Percentiles rank a stretch among this genome's conserved stretches.
These are phyloP conservation scores for Penicillium sp. DNA, from an alignment of 2,329 filamentous ascomycete species.

Conservation along the genomic window DNA sequence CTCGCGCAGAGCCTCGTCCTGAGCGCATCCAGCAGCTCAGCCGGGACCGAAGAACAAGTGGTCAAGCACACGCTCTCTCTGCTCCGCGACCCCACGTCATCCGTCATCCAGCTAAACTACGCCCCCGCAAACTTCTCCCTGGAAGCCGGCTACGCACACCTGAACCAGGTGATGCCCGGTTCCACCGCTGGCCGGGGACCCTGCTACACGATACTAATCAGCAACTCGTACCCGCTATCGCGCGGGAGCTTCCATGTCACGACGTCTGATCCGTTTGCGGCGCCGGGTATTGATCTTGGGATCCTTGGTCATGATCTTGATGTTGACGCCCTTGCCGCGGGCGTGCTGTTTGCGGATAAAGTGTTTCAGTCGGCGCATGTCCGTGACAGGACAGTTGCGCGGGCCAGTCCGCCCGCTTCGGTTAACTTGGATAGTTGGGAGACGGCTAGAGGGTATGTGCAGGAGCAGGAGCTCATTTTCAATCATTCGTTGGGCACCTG, in stretches of 20 bases:
- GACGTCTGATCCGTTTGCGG: constrained; percentile 14
- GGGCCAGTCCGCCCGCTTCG: constrained; percentile 9
- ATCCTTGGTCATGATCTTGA: constrained; percentile 21
- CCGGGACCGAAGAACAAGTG: background rate
- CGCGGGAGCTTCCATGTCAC: constrained; percentile 25
- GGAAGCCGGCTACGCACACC: background rate
- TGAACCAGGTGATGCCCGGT: background rate
- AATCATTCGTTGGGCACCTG: constrained; percentile 29
- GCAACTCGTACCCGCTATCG: constrained; percentile 21
- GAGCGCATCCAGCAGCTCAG: background rate
- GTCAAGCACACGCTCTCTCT: background rate
- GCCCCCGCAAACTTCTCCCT: background rate
- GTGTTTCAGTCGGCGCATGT: constrained; percentile 4
- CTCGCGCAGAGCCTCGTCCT: constrained; percentile 1
- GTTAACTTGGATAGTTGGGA: constrained; percentile 9
- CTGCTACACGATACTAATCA: constrained; percentile 20
- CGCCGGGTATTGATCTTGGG: constrained; percentile 19
- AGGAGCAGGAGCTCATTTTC: constrained; percentile 11
- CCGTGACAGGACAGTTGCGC: constrained; percentile 8
- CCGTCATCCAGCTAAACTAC: constrained; percentile 7
- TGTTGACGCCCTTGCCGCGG: constrained; percentile 21
- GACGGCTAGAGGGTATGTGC: constrained; percentile 12
- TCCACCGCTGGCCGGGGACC: background rate
- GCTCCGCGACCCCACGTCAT: constrained; percentile 1
- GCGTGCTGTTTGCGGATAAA: constrained; percentile 15